Conservation (phyloP, 1,139 yeast genomes). For the Pichia sp. region DNA sequence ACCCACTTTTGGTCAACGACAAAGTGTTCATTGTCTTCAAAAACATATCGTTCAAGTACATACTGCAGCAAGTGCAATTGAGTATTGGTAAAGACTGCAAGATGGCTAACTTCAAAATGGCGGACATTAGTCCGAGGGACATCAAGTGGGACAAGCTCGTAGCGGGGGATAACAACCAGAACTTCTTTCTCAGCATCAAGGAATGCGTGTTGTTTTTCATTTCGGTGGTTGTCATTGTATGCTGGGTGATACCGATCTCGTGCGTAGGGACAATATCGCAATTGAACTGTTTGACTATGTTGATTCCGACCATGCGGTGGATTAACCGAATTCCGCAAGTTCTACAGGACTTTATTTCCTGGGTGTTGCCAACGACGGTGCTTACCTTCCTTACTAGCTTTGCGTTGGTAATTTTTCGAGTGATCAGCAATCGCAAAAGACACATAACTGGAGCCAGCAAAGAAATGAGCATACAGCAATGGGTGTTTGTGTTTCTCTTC, state of each 20-base stretch:
- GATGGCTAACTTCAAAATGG: constrained; percentile 28
- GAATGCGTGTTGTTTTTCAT: constrained; percentile 31
- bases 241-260: constrained; percentile 71
- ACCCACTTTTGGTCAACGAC: constrained; percentile 26
- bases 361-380: constrained; percentile 57
- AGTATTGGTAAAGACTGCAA: neutral
- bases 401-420: constrained; percentile 49
- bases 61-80: constrained; percentile 47
- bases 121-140: constrained; percentile 56
- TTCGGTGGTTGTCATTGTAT: constrained; percentile 44
- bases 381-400: constrained; percentile 54
- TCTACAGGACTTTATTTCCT: constrained; percentile 48
- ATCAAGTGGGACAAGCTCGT: constrained; percentile 56
- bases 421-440: constrained; percentile 47
- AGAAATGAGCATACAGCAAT: constrained; percentile 57
- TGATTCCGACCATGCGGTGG: constrained; percentile 53
- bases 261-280: constrained; percentile 65
- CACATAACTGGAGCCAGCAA: constrained; percentile 51
- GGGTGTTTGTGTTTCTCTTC: constrained; percentile 68
- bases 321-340: constrained; percentile 47
- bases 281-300: constrained; percentile 50
- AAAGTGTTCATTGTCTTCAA: constrained; percentile 54
- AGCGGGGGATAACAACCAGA: constrained; percentile 31
- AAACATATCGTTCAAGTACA: constrained; percentile 44
- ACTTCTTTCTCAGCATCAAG: neutral